A percentile compares a stretch with the other conserved stretches of the same genome.
Conservation (phyloP, 2,329 filamentous ascomycete genomes). For the Exophiala mesophila region DNA sequence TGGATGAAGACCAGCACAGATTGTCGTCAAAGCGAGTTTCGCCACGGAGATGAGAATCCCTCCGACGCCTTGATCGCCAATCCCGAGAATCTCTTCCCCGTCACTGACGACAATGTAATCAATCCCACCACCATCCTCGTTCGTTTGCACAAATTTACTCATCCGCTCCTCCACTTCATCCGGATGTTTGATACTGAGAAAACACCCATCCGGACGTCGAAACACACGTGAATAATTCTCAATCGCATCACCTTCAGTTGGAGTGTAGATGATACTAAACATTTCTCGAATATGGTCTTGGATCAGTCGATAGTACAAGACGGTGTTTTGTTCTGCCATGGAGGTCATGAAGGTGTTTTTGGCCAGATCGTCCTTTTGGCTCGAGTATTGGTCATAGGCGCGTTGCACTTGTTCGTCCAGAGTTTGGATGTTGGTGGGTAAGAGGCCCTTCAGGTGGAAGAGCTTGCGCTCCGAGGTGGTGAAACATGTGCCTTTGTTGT, state of each 20-base stretch:
- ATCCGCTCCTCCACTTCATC: constrained; percentile 63
- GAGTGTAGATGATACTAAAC: constrained; percentile 87
- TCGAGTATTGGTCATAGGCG: constrained; percentile 74
- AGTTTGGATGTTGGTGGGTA: constrained; percentile 67
- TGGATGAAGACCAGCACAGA: constrained; percentile 83
- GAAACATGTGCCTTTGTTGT: constrained; percentile 84
- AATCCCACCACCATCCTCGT: constrained; percentile 54
- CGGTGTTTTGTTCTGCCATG: constrained; percentile 78
- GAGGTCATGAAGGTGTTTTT: constrained; percentile 88
- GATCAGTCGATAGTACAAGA: constrained; percentile 71
- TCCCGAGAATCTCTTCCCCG: constrained; percentile 68
- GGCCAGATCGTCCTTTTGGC: constrained; percentile 58
- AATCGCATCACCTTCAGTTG: constrained; percentile 77
- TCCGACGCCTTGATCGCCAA: constrained; percentile 83
- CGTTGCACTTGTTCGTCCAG: constrained; percentile 71
- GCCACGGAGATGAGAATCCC: constrained; percentile 79
- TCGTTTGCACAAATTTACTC: constrained; percentile 61
- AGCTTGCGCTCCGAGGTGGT: constrained; percentile 60
- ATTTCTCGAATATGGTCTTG: constrained; percentile 78
- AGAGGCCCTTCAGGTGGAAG: constrained; percentile 67
- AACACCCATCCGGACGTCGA: constrained; percentile 72
- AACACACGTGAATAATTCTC: constrained; percentile 77
- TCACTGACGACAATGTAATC: constrained; percentile 87
- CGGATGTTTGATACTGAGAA: constrained; percentile 66
- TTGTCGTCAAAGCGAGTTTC: constrained; percentile 74